Evolutionary conservation across 1,284 basidiomycete species (phyloP), one percentile per base, ranked within the genome.

Genomic region (Microbotryum intermedium): DNA sequence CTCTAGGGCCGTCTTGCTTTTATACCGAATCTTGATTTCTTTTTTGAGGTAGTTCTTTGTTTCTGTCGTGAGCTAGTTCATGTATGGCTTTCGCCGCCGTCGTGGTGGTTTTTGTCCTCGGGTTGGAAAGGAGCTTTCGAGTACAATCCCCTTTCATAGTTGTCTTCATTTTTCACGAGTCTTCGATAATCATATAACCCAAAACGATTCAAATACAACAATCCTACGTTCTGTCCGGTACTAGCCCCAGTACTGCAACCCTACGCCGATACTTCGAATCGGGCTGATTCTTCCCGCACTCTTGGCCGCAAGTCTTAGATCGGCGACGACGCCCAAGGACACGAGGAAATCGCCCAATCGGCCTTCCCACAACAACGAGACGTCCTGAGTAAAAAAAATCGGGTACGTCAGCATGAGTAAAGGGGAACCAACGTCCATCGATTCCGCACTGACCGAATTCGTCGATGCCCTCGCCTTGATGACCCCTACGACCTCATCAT

Each of bases 341-440:
- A 97, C 84, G 20, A 97, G 79, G 76, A 92, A 86, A 70, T 90
- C 90, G 49, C 85, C 82, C 69, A 97, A 76, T n/a, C 90, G 83
- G 8, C 91, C 89, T 77, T 97, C 91, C 88, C 93, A 97, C 72
- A 97, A 82, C 39, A 97, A 74, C 6, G 92, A 87, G 30, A 95
- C 80, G 67, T 90, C 86, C 89, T 92, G 64, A 23, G 67, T 62
- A 4, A 59, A 67, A 61, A 23, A 61, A 55, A 23, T 20, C 4
- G 20, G 26, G 9, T 4, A 13, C n/a, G 23, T 56, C 25, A 60
- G 42, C 21, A 34, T 10, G 25, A 46, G 11, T 20, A 20, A 25
- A 30, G 28, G 9, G 18, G 29, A 10, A 51, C 11, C 9, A 25
- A 23, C 26, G 8, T 9, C 13, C 34, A 16, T 16, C 11, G 9